Conservation (phyloP, 805 yeast genomes). For the Teunomyces stri region DNA sequence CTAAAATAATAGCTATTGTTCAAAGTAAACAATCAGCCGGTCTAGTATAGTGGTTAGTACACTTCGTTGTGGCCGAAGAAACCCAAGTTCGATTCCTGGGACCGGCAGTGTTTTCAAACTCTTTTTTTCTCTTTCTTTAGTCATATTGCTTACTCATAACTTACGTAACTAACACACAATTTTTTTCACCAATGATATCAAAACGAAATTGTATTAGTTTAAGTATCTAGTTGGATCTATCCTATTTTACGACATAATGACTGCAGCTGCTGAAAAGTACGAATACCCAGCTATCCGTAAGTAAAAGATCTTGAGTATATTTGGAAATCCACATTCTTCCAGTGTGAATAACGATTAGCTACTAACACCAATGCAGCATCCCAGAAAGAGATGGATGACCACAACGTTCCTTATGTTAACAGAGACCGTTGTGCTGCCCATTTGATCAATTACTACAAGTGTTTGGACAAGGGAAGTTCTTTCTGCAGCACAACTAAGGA, state of each 20-base stretch:
- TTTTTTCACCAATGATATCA: constrained; percentile 10
- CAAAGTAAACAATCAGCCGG: constrained; percentile 9
- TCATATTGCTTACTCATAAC: background rate
- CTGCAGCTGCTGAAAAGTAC: constrained; percentile 12
- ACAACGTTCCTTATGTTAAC: constrained; percentile 41
- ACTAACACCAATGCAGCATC: constrained; percentile 13
- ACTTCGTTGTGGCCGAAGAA: constrained; percentile 17
- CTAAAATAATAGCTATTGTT: background rate
- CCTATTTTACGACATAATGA: constrained; percentile 7
- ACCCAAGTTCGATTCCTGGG: constrained; percentile 20
- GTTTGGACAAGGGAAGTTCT: constrained; percentile 43
- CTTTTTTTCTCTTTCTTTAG: background rate
- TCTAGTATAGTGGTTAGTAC: constrained; percentile 18
- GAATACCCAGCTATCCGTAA: constrained; percentile 15
- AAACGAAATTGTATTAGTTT: background rate
- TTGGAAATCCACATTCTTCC: background rate
- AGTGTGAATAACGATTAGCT: background rate
- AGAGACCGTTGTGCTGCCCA: constrained; percentile 46
- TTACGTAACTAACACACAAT: background rate
- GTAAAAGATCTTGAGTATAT: constrained; percentile 1
- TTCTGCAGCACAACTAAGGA: constrained; percentile 41
- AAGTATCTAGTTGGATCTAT: background rate
- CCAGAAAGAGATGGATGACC: constrained; percentile 37
- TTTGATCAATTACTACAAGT: constrained; percentile 40
- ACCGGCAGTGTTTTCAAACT: constrained; percentile 10